phyloP scores from a whole-genome alignment of 169 alveolate genomes.

The Plasmodium gaboni region DNA sequence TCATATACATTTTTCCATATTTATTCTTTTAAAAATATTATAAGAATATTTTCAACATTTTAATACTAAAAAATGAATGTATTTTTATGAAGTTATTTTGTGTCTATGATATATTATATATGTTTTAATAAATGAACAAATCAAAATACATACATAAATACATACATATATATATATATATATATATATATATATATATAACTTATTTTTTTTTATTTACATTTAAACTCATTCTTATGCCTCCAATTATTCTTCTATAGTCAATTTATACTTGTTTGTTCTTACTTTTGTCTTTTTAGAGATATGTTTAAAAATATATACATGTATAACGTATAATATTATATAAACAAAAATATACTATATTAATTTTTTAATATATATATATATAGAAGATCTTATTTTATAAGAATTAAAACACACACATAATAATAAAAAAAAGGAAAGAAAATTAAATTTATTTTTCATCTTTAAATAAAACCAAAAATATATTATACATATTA shows the following conservation, averaged over 20 bases:
- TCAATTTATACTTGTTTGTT: too few relatives aligned
- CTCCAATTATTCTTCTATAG: background rate
- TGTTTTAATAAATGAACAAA: background rate
- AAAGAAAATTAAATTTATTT: too few relatives aligned
- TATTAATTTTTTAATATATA: background rate
- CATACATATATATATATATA: background rate
- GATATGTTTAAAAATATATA: background rate
- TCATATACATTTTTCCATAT: too few relatives aligned
- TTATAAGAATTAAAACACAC: too few relatives aligned
- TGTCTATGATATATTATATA: too few relatives aligned
- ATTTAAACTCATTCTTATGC: conserved; percentile 11
- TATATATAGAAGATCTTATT: too few relatives aligned
- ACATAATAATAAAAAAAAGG: too few relatives aligned
- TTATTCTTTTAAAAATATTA: too few relatives aligned
- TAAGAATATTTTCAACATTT: too few relatives aligned
- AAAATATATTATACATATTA: background rate
- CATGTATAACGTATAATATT: background rate
- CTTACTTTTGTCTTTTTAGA: background rate
- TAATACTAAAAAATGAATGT: too few relatives aligned
- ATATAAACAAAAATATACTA: background rate
- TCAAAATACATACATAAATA: background rate
- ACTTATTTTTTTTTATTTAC: background rate
- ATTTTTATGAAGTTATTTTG: too few relatives aligned
- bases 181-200: conserved; percentile 5
- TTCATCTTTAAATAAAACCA: too few relatives aligned